These are phyloP conservation scores for Lachnellula subtilissima DNA, from an alignment of 2,329 filamentous ascomycete genomes.

Conservation along the genomic window DNA sequence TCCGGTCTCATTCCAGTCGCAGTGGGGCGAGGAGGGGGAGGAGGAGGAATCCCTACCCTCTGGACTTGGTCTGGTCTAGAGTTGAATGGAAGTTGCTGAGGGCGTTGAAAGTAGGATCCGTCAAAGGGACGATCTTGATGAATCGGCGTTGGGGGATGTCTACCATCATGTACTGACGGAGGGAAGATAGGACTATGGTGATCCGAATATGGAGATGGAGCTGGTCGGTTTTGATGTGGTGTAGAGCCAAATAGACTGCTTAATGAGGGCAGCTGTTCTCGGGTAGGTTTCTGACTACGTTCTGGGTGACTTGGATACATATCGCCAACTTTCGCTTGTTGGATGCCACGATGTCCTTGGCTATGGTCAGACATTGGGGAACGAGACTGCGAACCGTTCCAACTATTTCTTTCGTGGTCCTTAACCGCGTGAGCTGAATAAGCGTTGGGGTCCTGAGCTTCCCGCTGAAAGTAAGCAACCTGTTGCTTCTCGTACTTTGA, in stretches of 20 bases:
- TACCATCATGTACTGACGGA: constrained; percentile 25
- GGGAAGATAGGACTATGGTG: constrained; percentile 29
- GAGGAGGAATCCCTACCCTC: constrained; percentile 23
- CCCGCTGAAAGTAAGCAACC: constrained; percentile 15
- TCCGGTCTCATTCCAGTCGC: constrained; percentile 18
- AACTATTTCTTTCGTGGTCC: constrained; percentile 15
- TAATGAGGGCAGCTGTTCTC: constrained; percentile 31
- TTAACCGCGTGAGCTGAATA: constrained; percentile 7
- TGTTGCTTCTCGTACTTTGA: constrained; percentile 15
- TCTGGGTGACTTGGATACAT: constrained; percentile 24
- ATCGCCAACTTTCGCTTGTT: constrained; percentile 16
- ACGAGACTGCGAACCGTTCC: constrained; percentile 15
- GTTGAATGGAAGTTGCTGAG: constrained; percentile 19
- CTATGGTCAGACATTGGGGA: constrained; percentile 23
- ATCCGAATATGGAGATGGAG: constrained; percentile 29
- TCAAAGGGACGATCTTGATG: constrained; percentile 24
- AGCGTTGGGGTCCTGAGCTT: constrained; percentile 9
- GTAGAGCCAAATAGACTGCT: constrained; percentile 30
- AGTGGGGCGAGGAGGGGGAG: constrained; percentile 20
- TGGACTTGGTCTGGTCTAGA: constrained; percentile 24
- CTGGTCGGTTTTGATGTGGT: constrained; percentile 16
- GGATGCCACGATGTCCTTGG: constrained; percentile 12
- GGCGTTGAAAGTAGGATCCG: constrained; percentile 25
- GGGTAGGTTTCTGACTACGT: constrained; percentile 13
- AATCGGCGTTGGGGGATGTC: constrained; percentile 23